Base-by-base conservation (phyloP, 495 filamentous ascomycete genomes). In the Penicillium egyptiacum region DNA sequence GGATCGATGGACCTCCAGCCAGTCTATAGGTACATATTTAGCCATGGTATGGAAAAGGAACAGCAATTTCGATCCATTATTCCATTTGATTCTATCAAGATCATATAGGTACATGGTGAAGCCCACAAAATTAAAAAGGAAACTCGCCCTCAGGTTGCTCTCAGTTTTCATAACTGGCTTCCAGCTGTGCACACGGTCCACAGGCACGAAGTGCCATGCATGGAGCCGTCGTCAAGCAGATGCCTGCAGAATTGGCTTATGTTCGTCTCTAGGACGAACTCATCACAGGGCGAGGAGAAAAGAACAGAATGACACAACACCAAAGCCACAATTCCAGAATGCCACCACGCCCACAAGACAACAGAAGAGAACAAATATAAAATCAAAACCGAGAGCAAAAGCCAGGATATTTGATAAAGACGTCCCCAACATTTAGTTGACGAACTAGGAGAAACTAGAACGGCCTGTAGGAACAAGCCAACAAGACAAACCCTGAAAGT, bases 221-320 rank as follows among this genome's bases (percentile, higher is more conserved):
- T 31, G n/a, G 25, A 43, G 37, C 16, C 50, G 41, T 50, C 28
- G 17, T 42, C 50, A 40, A 48, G 50, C 62, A 41, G 65, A 60
- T 67, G 62, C 53, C 56, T 57, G 39, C 65, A 65, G 59, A 56
- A 67, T 67, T 67, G 65, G 65, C 65, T 67, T 64, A 44, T 55
- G 22, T 59, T 52, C 41, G 40, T 55, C 46, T 39, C 11, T 7
- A 23, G 1, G 14, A 52, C 51, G 37, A 59, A 43, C 49, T 65
- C 64, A 64, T 64, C 64, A 64, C 33, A 20, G 60, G 61, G 58
- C 55, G 31, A 44, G 30, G 19, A 52, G 39, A 25, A 54, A n/a
- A 39, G 40, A 44, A 25, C 16, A 9, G n/a, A 43, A 59, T 14
- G 4, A 50, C 14, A 37, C 10, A 12, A 2, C 16, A 39, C 16